phyloP scores from a whole-genome alignment of 1,284 basidiomycete genomes.

The Ustilago vetiveriae region DNA sequence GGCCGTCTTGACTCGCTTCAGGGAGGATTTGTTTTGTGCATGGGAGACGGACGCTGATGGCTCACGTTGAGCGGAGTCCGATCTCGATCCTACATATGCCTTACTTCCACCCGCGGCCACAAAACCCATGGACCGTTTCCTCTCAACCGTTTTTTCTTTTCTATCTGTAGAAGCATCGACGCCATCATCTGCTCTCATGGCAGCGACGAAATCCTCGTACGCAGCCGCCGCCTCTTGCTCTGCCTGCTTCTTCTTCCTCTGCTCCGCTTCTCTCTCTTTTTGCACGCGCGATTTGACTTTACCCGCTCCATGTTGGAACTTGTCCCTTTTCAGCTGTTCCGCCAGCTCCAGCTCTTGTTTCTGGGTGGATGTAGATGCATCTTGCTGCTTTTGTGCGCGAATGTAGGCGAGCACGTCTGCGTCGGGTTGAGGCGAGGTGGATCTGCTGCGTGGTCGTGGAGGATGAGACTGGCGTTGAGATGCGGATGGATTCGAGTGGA shows the following conservation, averaged over 20 bases:
- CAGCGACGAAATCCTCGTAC: conserved; percentile 57
- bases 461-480: conserved; percentile 4
- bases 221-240: conserved; percentile 50
- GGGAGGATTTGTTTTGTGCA: no score
- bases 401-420: conserved; percentile 40
- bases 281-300: conserved; percentile 51
- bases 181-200: conserved; percentile 43
- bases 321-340: conserved; percentile 36
- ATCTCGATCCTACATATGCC: conserved; percentile 26
- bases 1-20: conserved; percentile 16
- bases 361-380: not conserved
- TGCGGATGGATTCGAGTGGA: not conserved
- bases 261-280: conserved; percentile 55
- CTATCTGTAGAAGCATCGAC: not conserved
- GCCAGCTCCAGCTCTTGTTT: conserved; percentile 18
- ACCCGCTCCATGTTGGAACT: conserved; percentile 41
- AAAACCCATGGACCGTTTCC: conserved; percentile 26
- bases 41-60: no score
- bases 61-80: not conserved
- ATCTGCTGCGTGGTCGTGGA: not conserved
- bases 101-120: conserved; percentile 50
- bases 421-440: conserved; percentile 35
- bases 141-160: not conserved
- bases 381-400: conserved; percentile 19
- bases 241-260: conserved; percentile 49